phyloP scores from a whole-genome alignment of 2,329 filamentous ascomycete species.

The Talaromyces marneffei region DNA sequence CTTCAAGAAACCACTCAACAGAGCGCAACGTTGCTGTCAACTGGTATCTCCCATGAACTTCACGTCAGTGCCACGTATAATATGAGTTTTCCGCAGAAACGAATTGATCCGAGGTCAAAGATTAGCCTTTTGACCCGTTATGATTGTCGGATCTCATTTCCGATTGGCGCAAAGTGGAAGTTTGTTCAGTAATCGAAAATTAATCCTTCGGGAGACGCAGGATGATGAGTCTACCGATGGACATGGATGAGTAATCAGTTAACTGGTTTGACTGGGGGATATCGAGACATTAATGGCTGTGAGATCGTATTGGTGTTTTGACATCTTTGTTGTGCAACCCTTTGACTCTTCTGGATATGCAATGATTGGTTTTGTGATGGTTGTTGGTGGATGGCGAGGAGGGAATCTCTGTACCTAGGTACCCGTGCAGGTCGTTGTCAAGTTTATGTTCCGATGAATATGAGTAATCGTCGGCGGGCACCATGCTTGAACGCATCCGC shows the following conservation, averaged over 20 bases:
- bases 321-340: not conserved
- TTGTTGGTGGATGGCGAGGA: no score
- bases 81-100: not conserved
- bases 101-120: not conserved
- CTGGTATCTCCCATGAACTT: no score
- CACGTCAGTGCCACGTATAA: not conserved
- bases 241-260: not conserved
- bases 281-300: no score
- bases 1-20: not conserved
- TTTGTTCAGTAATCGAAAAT: not conserved
- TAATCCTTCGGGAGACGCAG: not conserved
- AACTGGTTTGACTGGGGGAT: not conserved
- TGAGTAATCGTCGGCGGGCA: not conserved
- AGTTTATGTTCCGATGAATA: not conserved
- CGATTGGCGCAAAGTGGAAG: not conserved
- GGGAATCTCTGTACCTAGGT: no score
- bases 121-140: not conserved
- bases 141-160: not conserved
- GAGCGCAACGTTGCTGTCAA: not conserved
- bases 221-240: not conserved
- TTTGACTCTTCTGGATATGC: not conserved
- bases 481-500: not conserved
- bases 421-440: not conserved
- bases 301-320: not conserved
- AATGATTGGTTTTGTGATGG: not conserved